Evolutionary conservation across 805 yeast species (phyloP).

Genomic region (Monosporozyma solicola): DNA sequence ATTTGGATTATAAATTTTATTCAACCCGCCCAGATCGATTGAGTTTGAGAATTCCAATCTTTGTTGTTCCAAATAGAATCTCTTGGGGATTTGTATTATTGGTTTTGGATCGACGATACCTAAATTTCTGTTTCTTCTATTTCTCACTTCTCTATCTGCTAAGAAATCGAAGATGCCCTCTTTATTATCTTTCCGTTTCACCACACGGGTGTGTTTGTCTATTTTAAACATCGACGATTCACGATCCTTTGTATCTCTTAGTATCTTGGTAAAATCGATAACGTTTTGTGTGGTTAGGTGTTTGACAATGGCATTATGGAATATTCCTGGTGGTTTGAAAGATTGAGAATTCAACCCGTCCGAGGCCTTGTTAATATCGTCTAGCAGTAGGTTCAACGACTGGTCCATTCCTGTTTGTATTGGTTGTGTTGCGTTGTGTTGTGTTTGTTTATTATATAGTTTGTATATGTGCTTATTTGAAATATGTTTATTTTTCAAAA

Average conservation of each 20-base stretch:
- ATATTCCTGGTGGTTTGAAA: conserved; percentile 52
- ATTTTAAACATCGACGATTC: conserved; percentile 39
- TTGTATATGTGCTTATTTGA: not conserved
- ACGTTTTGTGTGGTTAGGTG: conserved; percentile 30
- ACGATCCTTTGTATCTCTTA: conserved; percentile 54
- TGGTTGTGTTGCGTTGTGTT: not conserved
- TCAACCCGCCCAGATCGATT: conserved; percentile 3
- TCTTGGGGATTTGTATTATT: conserved; percentile 20
- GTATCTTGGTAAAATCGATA: conserved; percentile 39
- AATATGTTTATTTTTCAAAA: not conserved
- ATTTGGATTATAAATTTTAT: conserved; percentile 1
- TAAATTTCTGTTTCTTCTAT: conserved; percentile 30
- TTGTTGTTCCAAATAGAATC: conserved; percentile 20
- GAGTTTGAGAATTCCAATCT: conserved; percentile 15
- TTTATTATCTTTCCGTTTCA: conserved; percentile 45
- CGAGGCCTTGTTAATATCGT: conserved; percentile 32
- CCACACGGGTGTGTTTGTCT: conserved; percentile 24
- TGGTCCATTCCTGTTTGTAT: conserved; percentile 14
- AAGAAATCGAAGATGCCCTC: conserved; percentile 31
- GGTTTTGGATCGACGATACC: conserved; percentile 25
- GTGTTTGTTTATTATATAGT: not conserved
- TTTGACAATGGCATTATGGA: conserved; percentile 52
- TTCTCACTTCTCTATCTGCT: conserved; percentile 23
- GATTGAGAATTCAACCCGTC: conserved; percentile 36
- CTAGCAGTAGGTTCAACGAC: conserved; percentile 25